These are phyloP conservation scores for Ascochyta rabiei DNA, from an alignment of 2,329 filamentous ascomycete species.

Conservation along the genomic window DNA sequence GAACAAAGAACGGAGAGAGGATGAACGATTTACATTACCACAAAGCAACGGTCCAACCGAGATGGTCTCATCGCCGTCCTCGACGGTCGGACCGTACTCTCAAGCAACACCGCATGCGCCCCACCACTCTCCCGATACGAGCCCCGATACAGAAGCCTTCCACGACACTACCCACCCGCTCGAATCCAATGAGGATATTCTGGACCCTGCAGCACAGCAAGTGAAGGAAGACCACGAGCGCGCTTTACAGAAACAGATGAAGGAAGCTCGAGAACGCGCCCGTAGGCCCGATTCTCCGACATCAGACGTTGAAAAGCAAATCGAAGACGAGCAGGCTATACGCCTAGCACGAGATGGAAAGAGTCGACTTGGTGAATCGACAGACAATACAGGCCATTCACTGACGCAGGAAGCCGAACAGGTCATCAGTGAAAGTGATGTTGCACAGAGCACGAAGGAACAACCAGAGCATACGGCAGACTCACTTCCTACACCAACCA, in stretches of 20 bases:
- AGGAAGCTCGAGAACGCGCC: slow-evolving; percentile 51
- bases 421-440: slow-evolving; percentile 14
- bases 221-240: slow-evolving; percentile 62
- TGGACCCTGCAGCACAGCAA: slow-evolving; percentile 46
- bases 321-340: slow-evolving; percentile 60
- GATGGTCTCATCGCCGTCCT: slow-evolving; percentile 60
- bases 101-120: slow-evolving; percentile 73
- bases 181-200: slow-evolving; percentile 38
- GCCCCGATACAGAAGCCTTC: slow-evolving; percentile 67
- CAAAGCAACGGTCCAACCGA: slow-evolving; percentile 34
- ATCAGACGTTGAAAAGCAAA: slow-evolving; percentile 64
- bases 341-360: slow-evolving; percentile 44
- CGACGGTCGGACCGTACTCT: slow-evolving; percentile 72
- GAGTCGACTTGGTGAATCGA: slow-evolving; percentile 29
- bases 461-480: slow-evolving; percentile 34
- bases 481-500: slow-evolving; percentile 46
- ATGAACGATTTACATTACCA: slow-evolving; percentile 40
- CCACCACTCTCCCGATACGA: slow-evolving; percentile 74
- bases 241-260: slow-evolving; percentile 57
- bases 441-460: slow-evolving; percentile 10
- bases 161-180: slow-evolving; percentile 41
- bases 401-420: slow-evolving; percentile 36
- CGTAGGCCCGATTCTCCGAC: slow-evolving; percentile 55
- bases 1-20: slow-evolving; percentile 48
- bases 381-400: slow-evolving; percentile 20